Base-by-base conservation (phyloP, 2,329 filamentous ascomycete genomes). In the Waltergamsia citrina region DNA sequence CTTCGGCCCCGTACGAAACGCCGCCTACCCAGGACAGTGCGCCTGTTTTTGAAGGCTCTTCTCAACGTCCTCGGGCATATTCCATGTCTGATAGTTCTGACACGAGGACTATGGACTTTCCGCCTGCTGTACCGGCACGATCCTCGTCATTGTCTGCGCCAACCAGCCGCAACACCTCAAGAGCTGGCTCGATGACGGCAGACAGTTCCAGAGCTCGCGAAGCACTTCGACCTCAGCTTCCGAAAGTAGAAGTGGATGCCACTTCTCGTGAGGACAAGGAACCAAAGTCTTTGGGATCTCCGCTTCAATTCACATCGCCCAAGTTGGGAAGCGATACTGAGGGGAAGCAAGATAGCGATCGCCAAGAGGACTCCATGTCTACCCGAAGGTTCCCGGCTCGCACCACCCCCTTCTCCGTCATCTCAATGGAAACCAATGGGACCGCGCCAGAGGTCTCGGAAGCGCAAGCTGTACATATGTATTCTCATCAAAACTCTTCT, bases 371-470 rank as follows among this genome's bases (percentile, higher is more conserved):
- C 37, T 65, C 63, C 10, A 62, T 69, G 42, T 69, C 67, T 35
- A 63, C 64, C 28, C 71, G 65, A 43, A 64, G 67, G 32, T 57
- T 70, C 25, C 70, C 71, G 6, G 62, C 68, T 6, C 66, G 73
- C 41, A 70, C 70, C 41, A 79, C 76, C 0, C 76, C 76, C 4
- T 79, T 80, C 43, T 81, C 76, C 2, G 58, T 73, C 37, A 60
- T 63, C 1, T 81, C 76, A 0, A 63, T 78, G 31, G 75, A 78
- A 35, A 76, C 73, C n/a, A 70, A 61, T 24, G 69, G 63, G 22
- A 78, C 75, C n/a, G 76, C 71, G 3, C 62, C 65, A 4, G 75
- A 78, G 43, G 67, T 81, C 26, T 75, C 74, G 1, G 74, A 81
- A 54, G 76, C 76, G 22, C 56, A 71, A 48, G 73, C 71, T 25